phyloP scores from a whole-genome alignment of 2,329 filamentous ascomycete genomes.

The Nothomitra cinnamomea region DNA sequence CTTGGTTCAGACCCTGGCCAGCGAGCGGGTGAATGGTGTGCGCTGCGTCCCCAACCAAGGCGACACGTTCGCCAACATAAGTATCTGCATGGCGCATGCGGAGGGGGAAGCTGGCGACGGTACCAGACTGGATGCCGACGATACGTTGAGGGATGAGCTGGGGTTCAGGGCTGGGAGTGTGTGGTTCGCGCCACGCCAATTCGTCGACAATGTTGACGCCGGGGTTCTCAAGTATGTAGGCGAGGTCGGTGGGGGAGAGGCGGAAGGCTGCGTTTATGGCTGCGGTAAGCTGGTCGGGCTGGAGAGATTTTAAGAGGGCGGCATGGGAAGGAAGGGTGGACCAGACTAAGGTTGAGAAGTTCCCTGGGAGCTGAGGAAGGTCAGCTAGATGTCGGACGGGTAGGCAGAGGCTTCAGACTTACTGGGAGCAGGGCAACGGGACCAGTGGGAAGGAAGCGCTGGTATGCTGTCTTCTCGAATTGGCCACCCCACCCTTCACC shows the following conservation, averaged over 20 bases:
- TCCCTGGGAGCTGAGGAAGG: slow-evolving; percentile 44
- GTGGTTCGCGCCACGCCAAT: slow-evolving; percentile 62
- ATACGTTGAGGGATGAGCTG: slow-evolving; percentile 44
- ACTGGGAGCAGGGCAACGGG: slow-evolving; percentile 74
- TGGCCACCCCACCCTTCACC: slow-evolving; percentile 30
- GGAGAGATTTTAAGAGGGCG: slow-evolving; percentile 58
- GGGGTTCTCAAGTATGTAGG: slow-evolving; percentile 46
- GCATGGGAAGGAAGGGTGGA: slow-evolving; percentile 75
- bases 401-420: neutral
- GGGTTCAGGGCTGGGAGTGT: slow-evolving; percentile 32
- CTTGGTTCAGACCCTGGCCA: slow-evolving; percentile 87
- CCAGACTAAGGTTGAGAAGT: slow-evolving; percentile 79
- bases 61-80: slow-evolving; percentile 79
- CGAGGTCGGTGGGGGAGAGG: slow-evolving; percentile 59
- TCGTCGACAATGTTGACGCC: slow-evolving; percentile 42
- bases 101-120: slow-evolving; percentile 77
- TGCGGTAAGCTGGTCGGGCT: slow-evolving; percentile 55
- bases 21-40: slow-evolving; percentile 91
- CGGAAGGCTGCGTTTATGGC: slow-evolving; percentile 92
- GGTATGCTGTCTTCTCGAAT: slow-evolving; percentile 62
- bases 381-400: neutral
- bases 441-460: slow-evolving; percentile 84
- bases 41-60: slow-evolving; percentile 83
- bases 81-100: slow-evolving; percentile 86
- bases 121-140: slow-evolving; percentile 56